Evolutionary conservation across 2,329 filamentous ascomycete species (phyloP).

Genomic region (Daldinia eschscholtzii): DNA sequence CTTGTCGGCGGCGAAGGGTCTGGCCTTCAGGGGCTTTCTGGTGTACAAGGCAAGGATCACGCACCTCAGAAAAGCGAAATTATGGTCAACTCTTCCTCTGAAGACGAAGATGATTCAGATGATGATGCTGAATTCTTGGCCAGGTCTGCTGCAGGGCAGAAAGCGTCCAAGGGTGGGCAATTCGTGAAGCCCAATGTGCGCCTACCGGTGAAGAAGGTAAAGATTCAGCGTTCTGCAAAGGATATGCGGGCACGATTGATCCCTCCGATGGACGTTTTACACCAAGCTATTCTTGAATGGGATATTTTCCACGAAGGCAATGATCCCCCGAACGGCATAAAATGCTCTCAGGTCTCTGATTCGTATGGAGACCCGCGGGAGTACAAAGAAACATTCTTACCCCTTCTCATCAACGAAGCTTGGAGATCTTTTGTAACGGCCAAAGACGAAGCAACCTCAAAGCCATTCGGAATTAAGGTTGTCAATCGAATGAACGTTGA

Average conservation of each 20-base stretch:
- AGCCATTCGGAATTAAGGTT: slow-evolving; percentile 88
- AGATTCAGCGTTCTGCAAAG: slow-evolving; percentile 84
- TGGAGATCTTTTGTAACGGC: slow-evolving; percentile 94
- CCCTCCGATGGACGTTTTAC: slow-evolving; percentile 86
- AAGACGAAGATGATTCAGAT: slow-evolving; percentile 78
- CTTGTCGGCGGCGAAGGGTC: slow-evolving; percentile 82
- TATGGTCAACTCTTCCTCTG: slow-evolving; percentile 88
- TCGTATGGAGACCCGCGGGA: slow-evolving; percentile 80
- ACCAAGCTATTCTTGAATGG: slow-evolving; percentile 90
- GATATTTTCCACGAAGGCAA: slow-evolving; percentile 93
- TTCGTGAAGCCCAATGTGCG: slow-evolving; percentile 68
- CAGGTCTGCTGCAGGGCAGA: slow-evolving; percentile 61
- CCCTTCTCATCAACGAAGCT: slow-evolving; percentile 89
- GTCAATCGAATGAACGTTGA: slow-evolving; percentile 91
- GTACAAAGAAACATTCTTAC: slow-evolving; percentile 92
- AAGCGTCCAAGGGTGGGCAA: slow-evolving; percentile 61
- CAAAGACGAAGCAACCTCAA: slow-evolving; percentile 85
- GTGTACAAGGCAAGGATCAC: slow-evolving; percentile 83
- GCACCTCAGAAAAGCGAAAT: slow-evolving; percentile 81
- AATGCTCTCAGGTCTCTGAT: slow-evolving; percentile 81
- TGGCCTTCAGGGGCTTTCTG: slow-evolving; percentile 76
- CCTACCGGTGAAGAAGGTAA: slow-evolving; percentile 85
- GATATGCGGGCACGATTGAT: slow-evolving; percentile 94
- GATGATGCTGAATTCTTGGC: slow-evolving; percentile 65
- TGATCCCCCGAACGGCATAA: slow-evolving; percentile 81